Evolutionary conservation across 257 asterid species (phyloP).

Genomic region (Solanum chmielewskii): DNA sequence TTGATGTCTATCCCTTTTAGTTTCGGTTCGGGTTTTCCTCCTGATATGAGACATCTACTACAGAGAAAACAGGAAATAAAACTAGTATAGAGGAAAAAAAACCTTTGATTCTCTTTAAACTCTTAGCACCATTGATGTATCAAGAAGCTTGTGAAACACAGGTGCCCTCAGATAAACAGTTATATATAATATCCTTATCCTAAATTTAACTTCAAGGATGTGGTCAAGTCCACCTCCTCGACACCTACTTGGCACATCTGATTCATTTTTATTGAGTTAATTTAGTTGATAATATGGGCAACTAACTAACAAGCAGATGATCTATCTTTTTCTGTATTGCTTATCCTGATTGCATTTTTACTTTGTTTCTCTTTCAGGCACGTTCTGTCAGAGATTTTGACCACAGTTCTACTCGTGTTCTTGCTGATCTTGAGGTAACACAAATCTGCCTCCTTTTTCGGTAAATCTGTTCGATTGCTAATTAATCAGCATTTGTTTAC

Average conservation of each 20-base stretch:
- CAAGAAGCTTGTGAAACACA: not conserved
- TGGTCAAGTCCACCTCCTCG: not conserved
- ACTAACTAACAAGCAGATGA: not conserved
- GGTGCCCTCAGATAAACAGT: not conserved
- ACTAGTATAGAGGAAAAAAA: not conserved
- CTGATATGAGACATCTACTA: not conserved
- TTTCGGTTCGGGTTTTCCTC: not conserved
- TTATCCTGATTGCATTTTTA: not conserved
- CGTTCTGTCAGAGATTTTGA: conserved; percentile 72
- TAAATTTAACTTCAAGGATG: not conserved
- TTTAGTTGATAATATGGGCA: not conserved
- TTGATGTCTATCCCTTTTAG: not conserved
- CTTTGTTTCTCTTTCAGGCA: conserved; percentile 30
- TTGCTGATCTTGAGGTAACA: conserved; percentile 71
- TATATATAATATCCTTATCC: not conserved
- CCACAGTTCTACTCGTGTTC: conserved; percentile 58
- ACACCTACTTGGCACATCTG: not conserved
- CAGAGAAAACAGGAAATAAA: not conserved
- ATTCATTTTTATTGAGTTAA: not conserved
- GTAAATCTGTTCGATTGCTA: not conserved
- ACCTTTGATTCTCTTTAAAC: not conserved
- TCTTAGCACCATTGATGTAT: not conserved
- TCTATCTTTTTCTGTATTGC: not conserved
- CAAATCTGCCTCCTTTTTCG: not conserved
- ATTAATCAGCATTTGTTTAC: not conserved